Base-by-base conservation (phyloP, 169 alveolate species). In the Theileria luwenshuni region DNA sequence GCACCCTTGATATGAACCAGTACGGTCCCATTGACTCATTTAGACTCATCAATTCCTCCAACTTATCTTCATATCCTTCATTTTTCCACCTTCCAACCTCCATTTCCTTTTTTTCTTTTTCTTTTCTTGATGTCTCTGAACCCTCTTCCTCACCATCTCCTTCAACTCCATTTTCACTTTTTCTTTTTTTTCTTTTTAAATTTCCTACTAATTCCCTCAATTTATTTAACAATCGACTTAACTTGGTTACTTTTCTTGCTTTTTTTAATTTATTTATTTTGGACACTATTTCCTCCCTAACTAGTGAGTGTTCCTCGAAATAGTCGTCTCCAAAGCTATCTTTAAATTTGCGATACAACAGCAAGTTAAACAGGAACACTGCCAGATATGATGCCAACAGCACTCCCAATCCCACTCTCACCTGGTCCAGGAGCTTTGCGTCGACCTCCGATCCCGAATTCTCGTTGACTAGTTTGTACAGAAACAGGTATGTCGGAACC, bases 21-120 rank as follows among this genome's bases (percentile, higher is more conserved):
- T 77, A 47, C 13, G 65, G 69, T 13, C 79, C 77, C 85, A 76
- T 65, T 21, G 62, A 35, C 7, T 56, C 83, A 10, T 38, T 38
- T 10, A 7, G 27, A 32, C n/a, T 23, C 30, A 6, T 19, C 56
- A 45, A 6, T 19, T 49, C 25, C 47, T 48, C 42, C 27, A 27
- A 0, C 17, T 51, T 56, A 43, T 17, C 43, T n/a, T n/a, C n/a
- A n/a, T n/a, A n/a, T n/a, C n/a, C n/a, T n/a, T n/a, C n/a, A n/a
- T n/a, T n/a, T n/a, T n/a, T n/a, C n/a, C n/a, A n/a, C n/a, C n/a
- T n/a, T 17, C 69, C 12, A 10, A 19, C 10, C 52, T 59, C 69
- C 51, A 10, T 21, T 19, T 59, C 28, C 23, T 21, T 41, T 8
- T 10, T 6, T 23, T 5, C 49, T 19, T 59, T 10, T 6, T 21